phyloP scores from a whole-genome alignment of 1,139 yeast genomes.

The Candida anutae region DNA sequence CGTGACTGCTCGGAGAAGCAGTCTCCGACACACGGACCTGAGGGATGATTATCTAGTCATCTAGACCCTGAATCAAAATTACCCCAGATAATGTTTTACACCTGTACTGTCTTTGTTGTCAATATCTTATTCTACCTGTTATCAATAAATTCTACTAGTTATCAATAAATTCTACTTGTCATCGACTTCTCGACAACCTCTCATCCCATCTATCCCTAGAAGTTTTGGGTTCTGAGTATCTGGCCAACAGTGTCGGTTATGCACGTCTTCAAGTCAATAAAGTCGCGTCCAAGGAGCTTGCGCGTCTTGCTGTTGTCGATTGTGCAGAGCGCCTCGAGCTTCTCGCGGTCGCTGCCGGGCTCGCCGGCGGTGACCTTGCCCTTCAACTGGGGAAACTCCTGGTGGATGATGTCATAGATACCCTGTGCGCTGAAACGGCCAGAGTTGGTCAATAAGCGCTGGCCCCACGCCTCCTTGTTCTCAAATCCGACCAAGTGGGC shows the following conservation, averaged over 20 bases:
- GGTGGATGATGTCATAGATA: slow-evolving; percentile 21
- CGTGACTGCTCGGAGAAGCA: too few relatives aligned
- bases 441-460: slow-evolving; percentile 19
- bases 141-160: too few relatives aligned
- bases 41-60: too few relatives aligned
- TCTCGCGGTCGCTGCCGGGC: slow-evolving; percentile 1
- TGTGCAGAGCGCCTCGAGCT: slow-evolving; percentile 1
- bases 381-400: slow-evolving; percentile 6
- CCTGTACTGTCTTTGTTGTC: not conserved
- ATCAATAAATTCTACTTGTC: too few relatives aligned
- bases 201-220: too few relatives aligned
- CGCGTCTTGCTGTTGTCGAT: slow-evolving; percentile 3
- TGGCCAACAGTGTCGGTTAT: slow-evolving; percentile 7
- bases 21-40: too few relatives aligned
- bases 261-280: slow-evolving; percentile 4
- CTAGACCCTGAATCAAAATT: too few relatives aligned
- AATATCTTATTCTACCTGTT: not conserved
- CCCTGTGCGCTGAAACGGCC: slow-evolving; percentile 26
- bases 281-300: slow-evolving; percentile 3
- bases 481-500: slow-evolving; percentile 28
- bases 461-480: slow-evolving; percentile 14
- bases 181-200: too few relatives aligned
- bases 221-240: too few relatives aligned
- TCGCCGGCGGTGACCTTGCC: slow-evolving; percentile 2
- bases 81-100: not conserved